A percentile compares a stretch with the other conserved stretches of the same genome.
phyloP scores from a whole-genome alignment of 139 green algal genomes.

The Dunaliella primolecta region DNA sequence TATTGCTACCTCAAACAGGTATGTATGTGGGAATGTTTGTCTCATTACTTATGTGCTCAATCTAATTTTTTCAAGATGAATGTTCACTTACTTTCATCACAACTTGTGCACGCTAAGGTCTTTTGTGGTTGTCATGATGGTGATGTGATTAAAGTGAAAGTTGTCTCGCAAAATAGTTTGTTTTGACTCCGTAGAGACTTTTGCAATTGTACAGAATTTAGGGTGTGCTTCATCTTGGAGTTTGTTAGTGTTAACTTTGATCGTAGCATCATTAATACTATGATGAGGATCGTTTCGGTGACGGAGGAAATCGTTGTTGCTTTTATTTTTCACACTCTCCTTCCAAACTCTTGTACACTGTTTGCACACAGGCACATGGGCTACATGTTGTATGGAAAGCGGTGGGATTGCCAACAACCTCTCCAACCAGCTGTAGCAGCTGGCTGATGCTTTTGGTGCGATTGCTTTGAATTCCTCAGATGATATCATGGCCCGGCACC shows the following conservation, averaged over 20 bases:
- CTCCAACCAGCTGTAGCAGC: neutral
- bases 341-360: neutral
- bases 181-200: no score
- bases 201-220: neutral
- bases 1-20: slow-evolving; percentile 7
- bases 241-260: neutral
- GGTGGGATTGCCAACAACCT: neutral
- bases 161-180: neutral
- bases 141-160: neutral
- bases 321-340: neutral
- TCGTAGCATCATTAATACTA: neutral
- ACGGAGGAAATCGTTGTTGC: neutral
- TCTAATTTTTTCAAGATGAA: neutral
- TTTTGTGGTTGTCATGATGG: neutral
- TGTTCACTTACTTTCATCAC: neutral
- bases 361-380: neutral
- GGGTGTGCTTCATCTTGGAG: no score
- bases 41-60: neutral
- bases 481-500: no score
- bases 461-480: no score
- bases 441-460: no score
- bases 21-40: neutral
- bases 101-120: neutral
- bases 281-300: neutral
- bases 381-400: neutral